Base-by-base conservation (phyloP, 306 rosid species). In the Prunus dulcis region DNA sequence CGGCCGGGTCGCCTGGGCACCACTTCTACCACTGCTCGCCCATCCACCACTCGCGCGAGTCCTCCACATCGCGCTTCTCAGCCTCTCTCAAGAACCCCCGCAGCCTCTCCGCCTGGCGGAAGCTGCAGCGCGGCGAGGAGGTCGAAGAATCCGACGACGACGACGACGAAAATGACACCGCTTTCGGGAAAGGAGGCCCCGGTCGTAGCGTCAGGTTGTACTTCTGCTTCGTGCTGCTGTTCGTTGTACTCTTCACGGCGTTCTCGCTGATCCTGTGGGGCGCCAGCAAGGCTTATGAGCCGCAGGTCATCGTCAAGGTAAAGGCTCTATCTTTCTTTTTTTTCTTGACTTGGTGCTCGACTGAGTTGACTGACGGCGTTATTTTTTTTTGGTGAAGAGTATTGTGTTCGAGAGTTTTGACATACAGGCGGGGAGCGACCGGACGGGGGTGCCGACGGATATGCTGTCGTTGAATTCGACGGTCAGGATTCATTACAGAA, bases 41-140 rank as follows among this genome's bases (percentile, higher is more conserved):
- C 0, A 90, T 90, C 67, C 98, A 95, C 84, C 98, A 95, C 79
- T 95, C 98, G 0, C 97, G 97, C 1, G 98, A 95, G 84, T 95
- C 98, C 43, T 95, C 97, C 57, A 92, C 97, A 13, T 89, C 98
- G 17, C 91, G 97, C 28, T 92, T 85, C 93, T 94, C 98, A 9
- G 98, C 91, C 25, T 88, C 98, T 5, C 83, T 94, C 27, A 94
- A 85, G 52, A 86, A 90, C 82, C 77, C 89, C n/a, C 77, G 88
- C 34, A 38, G 45, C 81, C 53, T 57, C 50, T 62, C 87, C 32
- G 28, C 83, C 28, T 94, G 98, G 98, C 83, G 83, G 83, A 91
- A 89, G 62, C 78, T 95, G 7, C 86, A 79, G 58, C 81, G 43
- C 2, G 76, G 77, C 6, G 60, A 71, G 3, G 68, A 55, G 4